These are phyloP conservation scores for Globisporangium viniferum DNA, from an alignment of 352 stramenopile genomes.

Conservation along the genomic window DNA sequence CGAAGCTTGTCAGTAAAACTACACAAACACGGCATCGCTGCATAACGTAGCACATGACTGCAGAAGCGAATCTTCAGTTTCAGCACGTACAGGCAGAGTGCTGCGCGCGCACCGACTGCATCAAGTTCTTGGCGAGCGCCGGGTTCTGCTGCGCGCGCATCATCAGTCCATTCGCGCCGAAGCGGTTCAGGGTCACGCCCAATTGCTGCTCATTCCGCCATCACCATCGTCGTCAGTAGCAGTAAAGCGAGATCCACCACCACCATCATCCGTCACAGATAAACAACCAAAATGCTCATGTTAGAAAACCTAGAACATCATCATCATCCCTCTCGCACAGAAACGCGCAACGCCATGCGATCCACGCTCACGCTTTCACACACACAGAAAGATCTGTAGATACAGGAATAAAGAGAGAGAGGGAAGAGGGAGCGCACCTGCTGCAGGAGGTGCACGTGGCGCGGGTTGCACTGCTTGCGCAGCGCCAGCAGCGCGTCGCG, in stretches of 20 bases:
- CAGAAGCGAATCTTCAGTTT: background rate
- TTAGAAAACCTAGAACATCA: background rate
- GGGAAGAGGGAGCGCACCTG: constrained; percentile 36
- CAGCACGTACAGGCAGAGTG: constrained; percentile 53
- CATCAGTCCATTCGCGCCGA: constrained; percentile 36
- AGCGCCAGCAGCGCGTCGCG: constrained; percentile 49
- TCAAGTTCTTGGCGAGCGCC: constrained; percentile 35
- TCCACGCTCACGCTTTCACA: background rate
- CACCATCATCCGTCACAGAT: background rate
- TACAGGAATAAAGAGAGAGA: background rate
- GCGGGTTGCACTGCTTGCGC: constrained; percentile 47
- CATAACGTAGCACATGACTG: background rate
- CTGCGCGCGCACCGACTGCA: constrained; percentile 54
- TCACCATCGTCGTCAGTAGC: background rate
- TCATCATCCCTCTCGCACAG: constrained; percentile 1
- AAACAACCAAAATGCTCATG: background rate
- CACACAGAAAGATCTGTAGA: background rate
- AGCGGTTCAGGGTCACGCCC: constrained; percentile 50
- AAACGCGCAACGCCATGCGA: background rate
- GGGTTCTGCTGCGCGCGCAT: constrained; percentile 31
- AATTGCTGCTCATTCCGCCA: constrained; percentile 47
- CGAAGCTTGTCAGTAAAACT: background rate
- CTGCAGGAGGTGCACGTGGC: constrained; percentile 70
- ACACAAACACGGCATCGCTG: background rate
- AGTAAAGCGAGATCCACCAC: background rate